A percentile compares a stretch with the other conserved stretches of the same genome.
Evolutionary conservation across 768 basidiomycete genomes (phyloP).

Genomic region (Suillus fuscotomentosus): DNA sequence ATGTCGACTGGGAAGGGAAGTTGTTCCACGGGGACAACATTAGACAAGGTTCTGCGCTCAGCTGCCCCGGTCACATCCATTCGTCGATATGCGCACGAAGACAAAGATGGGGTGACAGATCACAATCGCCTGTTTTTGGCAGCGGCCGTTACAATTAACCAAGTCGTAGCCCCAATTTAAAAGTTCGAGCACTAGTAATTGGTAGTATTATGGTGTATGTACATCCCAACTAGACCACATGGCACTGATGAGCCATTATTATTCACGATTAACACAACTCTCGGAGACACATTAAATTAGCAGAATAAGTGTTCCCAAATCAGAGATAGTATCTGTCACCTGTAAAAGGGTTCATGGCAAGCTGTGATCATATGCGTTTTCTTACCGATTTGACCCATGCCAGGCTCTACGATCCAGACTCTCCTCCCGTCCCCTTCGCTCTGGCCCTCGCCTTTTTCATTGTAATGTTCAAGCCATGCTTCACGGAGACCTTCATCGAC

Average conservation of each 20-base stretch:
- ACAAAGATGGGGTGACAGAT: too few species aligned
- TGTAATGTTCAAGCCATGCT: constrained; percentile 62
- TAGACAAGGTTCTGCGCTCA: too few species aligned
- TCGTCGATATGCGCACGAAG: too few species aligned
- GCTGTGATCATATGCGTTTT: neutral
- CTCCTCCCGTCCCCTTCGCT: constrained; percentile 53
- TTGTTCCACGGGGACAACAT: too few species aligned
- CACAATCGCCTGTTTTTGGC: too few species aligned
- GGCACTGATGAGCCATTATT: neutral
- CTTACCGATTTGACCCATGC: constrained; percentile 86
- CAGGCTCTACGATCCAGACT: constrained; percentile 84
- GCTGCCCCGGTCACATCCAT: too few species aligned
- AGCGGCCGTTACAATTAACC: too few species aligned
- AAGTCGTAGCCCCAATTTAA: too few species aligned
- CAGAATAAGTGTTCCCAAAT: neutral
- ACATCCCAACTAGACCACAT: neutral
- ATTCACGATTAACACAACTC: neutral
- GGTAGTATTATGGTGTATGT: neutral
- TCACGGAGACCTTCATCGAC: constrained; percentile 79
- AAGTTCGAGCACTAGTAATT: too few species aligned
- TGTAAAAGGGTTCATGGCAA: neutral
- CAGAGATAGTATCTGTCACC: constrained; percentile 4
- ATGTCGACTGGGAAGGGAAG: too few species aligned
- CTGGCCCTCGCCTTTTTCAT: constrained; percentile 41
- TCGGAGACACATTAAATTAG: neutral